phyloP scores from a whole-genome alignment of 495 filamentous ascomycete species.

The Penicillium psychrofluorescens region DNA sequence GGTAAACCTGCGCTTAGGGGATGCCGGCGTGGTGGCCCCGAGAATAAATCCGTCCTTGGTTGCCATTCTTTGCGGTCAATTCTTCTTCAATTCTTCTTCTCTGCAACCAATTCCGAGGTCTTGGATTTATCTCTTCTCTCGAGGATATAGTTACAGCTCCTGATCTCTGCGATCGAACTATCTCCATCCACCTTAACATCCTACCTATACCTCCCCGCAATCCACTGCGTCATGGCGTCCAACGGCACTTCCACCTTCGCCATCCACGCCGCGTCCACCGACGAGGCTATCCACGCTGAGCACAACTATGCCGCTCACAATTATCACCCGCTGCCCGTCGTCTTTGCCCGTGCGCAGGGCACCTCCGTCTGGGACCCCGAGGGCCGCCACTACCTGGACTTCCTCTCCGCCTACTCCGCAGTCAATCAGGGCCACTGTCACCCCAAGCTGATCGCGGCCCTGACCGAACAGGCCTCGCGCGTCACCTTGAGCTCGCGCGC shows the following conservation, averaged over 20 bases:
- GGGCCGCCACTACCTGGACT: conserved; percentile 94
- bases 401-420: conserved; percentile 94
- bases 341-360: conserved; percentile 77
- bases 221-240: conserved; percentile 29
- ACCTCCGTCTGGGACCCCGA: conserved; percentile 95
- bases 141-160: background rate
- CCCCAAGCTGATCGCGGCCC: conserved; percentile 83
- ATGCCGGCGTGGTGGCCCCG: conserved; percentile 1
- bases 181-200: background rate
- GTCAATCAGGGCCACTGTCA: conserved; percentile 99
- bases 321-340: conserved; percentile 94
- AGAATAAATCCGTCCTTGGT: background rate
- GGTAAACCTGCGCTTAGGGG: conserved; percentile 34
- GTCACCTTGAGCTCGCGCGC: conserved; percentile 91
- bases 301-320: conserved; percentile 90
- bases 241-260: conserved; percentile 28
- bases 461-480: conserved; percentile 83
- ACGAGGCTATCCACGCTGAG: conserved; percentile 72
- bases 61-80: background rate
- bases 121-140: background rate
- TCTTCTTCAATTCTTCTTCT: conserved; percentile 1
- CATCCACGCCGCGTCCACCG: conserved; percentile 78
- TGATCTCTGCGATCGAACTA: background rate
- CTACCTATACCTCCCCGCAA: conserved; percentile 9
- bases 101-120: conserved; percentile 1